phyloP scores from a whole-genome alignment of 768 basidiomycete species.

The Hygrophorus pudorinus region DNA sequence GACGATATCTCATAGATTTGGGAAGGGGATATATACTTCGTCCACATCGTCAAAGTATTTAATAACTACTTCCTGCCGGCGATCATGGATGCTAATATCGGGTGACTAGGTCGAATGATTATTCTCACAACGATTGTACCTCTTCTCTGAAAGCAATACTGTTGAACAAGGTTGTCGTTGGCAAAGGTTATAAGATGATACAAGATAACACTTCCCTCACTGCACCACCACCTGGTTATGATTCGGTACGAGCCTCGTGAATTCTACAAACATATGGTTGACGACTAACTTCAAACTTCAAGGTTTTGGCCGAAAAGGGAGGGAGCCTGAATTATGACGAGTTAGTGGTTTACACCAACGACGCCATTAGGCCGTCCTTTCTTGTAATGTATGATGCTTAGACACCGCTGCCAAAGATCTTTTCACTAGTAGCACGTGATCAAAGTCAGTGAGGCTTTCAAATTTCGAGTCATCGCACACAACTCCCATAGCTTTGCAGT shows the following conservation, averaged over 20 bases:
- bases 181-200: constrained; percentile 57
- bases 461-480: not conserved
- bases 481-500: too few relatives aligned
- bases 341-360: constrained; percentile 58
- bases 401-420: too few relatives aligned
- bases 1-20: constrained; percentile 34
- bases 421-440: too few relatives aligned
- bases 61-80: not conserved
- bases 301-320: constrained; percentile 63
- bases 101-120: constrained; percentile 49
- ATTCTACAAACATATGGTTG: not conserved
- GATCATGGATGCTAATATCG: not conserved
- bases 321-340: constrained; percentile 65
- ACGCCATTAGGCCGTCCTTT: constrained; percentile 64
- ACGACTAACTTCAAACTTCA: constrained; percentile 3
- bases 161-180: constrained; percentile 67
- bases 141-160: constrained; percentile 54
- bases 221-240: constrained; percentile 51
- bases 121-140: constrained; percentile 47
- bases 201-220: constrained; percentile 47
- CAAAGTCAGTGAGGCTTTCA: not conserved
- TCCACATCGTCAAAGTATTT: constrained; percentile 65
- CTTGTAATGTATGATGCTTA: constrained; percentile 54
- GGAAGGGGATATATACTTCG: constrained; percentile 63
- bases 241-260: constrained; percentile 36